A percentile compares a stretch with the other conserved stretches of the same genome.
phyloP scores from a whole-genome alignment of 495 filamentous ascomycete species.

The Penicillium canariense region DNA sequence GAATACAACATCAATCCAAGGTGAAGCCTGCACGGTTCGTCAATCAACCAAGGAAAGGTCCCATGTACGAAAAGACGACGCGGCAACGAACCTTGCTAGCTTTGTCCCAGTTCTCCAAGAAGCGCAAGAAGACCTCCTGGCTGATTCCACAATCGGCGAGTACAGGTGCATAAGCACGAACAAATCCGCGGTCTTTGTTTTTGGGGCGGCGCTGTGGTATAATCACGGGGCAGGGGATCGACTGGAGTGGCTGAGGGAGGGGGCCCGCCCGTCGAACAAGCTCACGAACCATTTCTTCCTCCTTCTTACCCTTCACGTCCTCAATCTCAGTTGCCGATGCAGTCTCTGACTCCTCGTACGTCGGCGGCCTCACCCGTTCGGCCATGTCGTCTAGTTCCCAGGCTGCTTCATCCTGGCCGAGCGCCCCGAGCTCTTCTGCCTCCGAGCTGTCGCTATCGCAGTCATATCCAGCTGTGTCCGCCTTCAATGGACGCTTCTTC shows the following conservation, averaged over 20 bases:
- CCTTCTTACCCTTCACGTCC: slow-evolving; percentile 3
- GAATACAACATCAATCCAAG: slow-evolving; percentile 15
- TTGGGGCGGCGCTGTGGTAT: slow-evolving; percentile 26
- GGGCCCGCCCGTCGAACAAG: slow-evolving; percentile 18
- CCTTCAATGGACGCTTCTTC: background rate
- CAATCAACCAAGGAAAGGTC: background rate
- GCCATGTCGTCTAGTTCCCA: slow-evolving; percentile 23
- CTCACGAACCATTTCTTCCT: slow-evolving; percentile 8
- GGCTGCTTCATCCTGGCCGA: slow-evolving; percentile 12
- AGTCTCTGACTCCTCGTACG: background rate
- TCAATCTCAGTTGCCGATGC: background rate
- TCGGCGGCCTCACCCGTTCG: slow-evolving; percentile 2
- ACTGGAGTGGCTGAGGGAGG: background rate
- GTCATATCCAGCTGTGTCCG: background rate
- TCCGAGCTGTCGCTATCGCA: slow-evolving; percentile 1
- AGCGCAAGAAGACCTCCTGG: slow-evolving; percentile 18
- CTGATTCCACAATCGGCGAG: slow-evolving; percentile 13
- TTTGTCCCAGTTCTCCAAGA: slow-evolving; percentile 11
- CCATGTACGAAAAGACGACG: background rate
- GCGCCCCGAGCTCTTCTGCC: background rate
- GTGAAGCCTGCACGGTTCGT: slow-evolving; percentile 1
- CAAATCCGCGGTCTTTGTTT: slow-evolving; percentile 22
- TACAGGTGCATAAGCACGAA: slow-evolving; percentile 11
- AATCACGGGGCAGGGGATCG: slow-evolving; percentile 22
- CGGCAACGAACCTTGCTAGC: slow-evolving; percentile 11